Conservation (phyloP, 2,329 filamentous ascomycete genomes). For the Arthrinium phaeospermum region DNA sequence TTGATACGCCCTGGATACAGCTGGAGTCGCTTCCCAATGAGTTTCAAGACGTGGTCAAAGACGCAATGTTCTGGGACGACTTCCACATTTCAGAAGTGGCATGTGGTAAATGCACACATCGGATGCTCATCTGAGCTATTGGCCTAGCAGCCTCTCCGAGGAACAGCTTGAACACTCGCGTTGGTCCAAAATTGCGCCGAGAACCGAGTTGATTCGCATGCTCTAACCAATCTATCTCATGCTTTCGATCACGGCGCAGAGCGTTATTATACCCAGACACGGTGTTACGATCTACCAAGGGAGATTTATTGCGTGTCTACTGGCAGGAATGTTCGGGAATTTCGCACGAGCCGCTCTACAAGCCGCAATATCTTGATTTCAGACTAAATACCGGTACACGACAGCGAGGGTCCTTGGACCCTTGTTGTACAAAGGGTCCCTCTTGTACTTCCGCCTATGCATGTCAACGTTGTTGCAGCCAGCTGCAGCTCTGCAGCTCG, state of each 20-base stretch:
- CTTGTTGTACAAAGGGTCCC: conserved; percentile 3
- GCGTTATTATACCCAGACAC: not conserved
- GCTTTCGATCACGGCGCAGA: not conserved
- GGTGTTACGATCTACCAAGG: not conserved
- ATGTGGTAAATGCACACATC: not conserved
- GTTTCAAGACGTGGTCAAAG: not conserved
- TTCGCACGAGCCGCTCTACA: not conserved
- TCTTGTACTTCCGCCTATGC: not conserved
- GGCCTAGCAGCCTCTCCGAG: too few relatives aligned
- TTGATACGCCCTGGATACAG: not conserved
- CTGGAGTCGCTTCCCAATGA: not conserved
- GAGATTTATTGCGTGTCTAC: not conserved
- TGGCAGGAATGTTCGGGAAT: conserved; percentile 1
- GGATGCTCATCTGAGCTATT: not conserved
- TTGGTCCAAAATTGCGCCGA: not conserved
- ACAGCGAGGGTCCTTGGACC: conserved; percentile 8
- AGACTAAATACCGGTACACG: not conserved
- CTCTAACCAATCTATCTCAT: not conserved
- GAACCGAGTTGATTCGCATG: not conserved
- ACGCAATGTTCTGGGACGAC: not conserved
- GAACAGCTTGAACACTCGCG: not conserved
- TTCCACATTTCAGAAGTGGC: not conserved
- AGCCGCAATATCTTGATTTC: not conserved
- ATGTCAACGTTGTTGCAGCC: not conserved
- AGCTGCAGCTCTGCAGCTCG: conserved; percentile 2